Evolutionary conservation across 495 filamentous ascomycete genomes (phyloP).

Genomic region (Neurospora terricola): DNA sequence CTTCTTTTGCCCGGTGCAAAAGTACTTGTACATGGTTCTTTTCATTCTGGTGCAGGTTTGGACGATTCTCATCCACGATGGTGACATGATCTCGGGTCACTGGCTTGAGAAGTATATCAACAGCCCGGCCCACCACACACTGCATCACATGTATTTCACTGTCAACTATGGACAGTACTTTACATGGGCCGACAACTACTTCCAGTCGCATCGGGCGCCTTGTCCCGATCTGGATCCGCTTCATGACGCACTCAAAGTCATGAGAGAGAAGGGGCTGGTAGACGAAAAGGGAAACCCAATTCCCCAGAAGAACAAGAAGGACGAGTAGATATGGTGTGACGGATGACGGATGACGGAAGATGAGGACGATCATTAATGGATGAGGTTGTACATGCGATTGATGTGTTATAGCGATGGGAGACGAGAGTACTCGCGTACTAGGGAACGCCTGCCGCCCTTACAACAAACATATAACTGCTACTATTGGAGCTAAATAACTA

Average conservation of each 20-base stretch:
- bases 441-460: background rate
- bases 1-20: constrained; percentile 15
- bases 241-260: constrained; percentile 9
- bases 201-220: constrained; percentile 10
- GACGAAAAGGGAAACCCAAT: constrained; percentile 16
- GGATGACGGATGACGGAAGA: background rate
- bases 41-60: constrained; percentile 14
- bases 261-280: constrained; percentile 14
- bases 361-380: background rate
- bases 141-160: constrained; percentile 18
- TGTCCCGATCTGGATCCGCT: constrained; percentile 12
- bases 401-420: background rate
- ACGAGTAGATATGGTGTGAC: background rate
- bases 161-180: constrained; percentile 19
- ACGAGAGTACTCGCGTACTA: background rate
- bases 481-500: background rate
- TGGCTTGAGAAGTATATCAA: constrained; percentile 17
- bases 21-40: constrained; percentile 14
- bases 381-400: background rate
- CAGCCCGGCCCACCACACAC: constrained; percentile 17
- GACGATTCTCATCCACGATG: constrained; percentile 18
- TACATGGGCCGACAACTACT: constrained; percentile 16
- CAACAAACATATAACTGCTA: background rate
- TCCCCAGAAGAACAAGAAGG: constrained; percentile 2
- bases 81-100: constrained; percentile 17